Evolutionary conservation across 1,284 basidiomycete genomes (phyloP).

Genomic region (Xanthoconium separans): DNA sequence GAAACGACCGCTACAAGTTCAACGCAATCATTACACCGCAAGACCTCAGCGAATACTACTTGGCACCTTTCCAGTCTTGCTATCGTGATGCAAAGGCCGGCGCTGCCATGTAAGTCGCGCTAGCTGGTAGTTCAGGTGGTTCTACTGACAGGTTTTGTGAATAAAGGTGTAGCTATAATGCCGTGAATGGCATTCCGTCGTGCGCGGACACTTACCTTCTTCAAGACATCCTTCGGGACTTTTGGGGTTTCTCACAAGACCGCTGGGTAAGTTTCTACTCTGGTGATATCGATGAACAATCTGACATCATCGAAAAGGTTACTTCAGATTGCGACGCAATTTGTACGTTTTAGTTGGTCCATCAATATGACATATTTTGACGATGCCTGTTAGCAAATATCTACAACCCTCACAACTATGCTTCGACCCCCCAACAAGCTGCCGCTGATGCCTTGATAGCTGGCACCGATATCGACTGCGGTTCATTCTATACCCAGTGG

Average conservation of each 20-base stretch:
- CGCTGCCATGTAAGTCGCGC: conserved; percentile 42
- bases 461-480: conserved; percentile 57
- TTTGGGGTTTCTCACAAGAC: conserved; percentile 49
- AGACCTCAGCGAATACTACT: conserved; percentile 55
- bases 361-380: not conserved
- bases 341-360: not conserved
- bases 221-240: conserved; percentile 49
- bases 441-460: conserved; percentile 51
- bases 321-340: conserved; percentile 37
- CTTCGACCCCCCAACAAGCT: conserved; percentile 42
- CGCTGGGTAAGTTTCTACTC: conserved; percentile 46
- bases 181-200: conserved; percentile 56
- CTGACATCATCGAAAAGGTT: conserved; percentile 2
- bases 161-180: conserved; percentile 51
- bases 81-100: conserved; percentile 57
- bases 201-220: conserved; percentile 54
- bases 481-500: conserved; percentile 43
- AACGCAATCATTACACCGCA: conserved; percentile 54
- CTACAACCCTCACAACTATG: conserved; percentile 48
- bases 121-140: too few species aligned
- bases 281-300: not conserved
- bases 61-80: conserved; percentile 54
- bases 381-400: conserved; percentile 45
- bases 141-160: not conserved
- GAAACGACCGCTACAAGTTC: conserved; percentile 47